phyloP scores from a whole-genome alignment of 768 basidiomycete species.

The Tricholomella constricta region DNA sequence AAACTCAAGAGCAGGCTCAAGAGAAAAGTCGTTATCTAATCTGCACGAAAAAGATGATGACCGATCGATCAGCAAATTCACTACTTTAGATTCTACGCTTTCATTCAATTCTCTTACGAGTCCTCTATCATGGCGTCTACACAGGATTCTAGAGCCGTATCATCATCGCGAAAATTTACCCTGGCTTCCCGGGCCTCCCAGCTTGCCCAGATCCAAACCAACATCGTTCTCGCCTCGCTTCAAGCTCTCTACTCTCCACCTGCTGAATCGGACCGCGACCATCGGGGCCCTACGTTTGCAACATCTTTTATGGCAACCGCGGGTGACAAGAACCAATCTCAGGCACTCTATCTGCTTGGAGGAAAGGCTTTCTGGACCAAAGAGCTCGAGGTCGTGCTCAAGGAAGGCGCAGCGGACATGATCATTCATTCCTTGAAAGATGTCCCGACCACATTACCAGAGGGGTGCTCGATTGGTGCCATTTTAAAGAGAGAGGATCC shows the following conservation, averaged over 20 bases:
- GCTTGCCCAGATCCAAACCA: constrained; percentile 89
- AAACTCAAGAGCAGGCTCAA: too few relatives aligned
- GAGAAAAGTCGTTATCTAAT: constrained; percentile 8
- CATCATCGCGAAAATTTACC: constrained; percentile 54
- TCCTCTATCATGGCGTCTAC: constrained; percentile 14
- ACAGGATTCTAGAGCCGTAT: constrained; percentile 3
- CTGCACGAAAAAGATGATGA: background rate
- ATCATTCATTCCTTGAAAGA: constrained; percentile 94
- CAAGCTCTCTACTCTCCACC: constrained; percentile 53
- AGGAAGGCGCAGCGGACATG: constrained; percentile 77
- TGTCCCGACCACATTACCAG: constrained; percentile 84
- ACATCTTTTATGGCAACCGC: constrained; percentile 61
- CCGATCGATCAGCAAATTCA: constrained; percentile 2
- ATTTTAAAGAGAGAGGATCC: constrained; percentile 88
- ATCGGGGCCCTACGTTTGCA: constrained; percentile 37
- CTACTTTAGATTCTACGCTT: background rate
- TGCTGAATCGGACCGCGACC: constrained; percentile 29
- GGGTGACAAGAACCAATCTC: constrained; percentile 90
- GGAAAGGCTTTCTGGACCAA: constrained; percentile 97
- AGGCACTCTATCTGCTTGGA: constrained; percentile 83
- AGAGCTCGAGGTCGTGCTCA: constrained; percentile 87
- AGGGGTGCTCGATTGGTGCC: constrained; percentile 82
- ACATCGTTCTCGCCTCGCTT: constrained; percentile 71
- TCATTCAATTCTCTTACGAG: background rate
- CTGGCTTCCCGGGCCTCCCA: constrained; percentile 87